Conservation (phyloP, 306 rosid genomes). For the Notholithocarpus densiflorus region DNA sequence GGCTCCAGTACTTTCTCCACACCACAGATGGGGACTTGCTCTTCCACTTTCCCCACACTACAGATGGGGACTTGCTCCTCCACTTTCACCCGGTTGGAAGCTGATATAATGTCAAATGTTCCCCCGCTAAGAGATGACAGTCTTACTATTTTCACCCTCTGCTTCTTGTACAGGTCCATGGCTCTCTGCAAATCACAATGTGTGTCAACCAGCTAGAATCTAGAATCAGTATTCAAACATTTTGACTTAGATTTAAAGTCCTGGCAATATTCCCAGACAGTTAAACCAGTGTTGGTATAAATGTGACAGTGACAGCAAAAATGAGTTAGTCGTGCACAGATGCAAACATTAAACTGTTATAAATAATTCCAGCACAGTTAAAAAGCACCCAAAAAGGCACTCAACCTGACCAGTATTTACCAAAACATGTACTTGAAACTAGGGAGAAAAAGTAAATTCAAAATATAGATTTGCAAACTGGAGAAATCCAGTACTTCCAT, state of each 20-base stretch:
- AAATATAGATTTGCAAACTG: not conserved
- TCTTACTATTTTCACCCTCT: conserved; percentile 47
- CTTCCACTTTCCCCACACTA: conserved; percentile 35
- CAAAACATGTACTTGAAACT: not conserved
- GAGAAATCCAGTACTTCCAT: not conserved
- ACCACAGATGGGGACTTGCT: conserved; percentile 27
- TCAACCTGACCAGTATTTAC: not conserved
- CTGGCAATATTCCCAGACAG: not conserved
- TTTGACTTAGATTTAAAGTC: not conserved
- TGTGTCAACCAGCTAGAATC: conserved; percentile 19
- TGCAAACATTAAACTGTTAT: not conserved
- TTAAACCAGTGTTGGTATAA: not conserved
- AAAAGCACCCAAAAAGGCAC: not conserved
- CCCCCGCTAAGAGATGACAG: conserved; percentile 24
- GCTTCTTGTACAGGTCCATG: conserved; percentile 75
- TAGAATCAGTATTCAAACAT: conserved; percentile 17
- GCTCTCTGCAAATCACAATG: conserved; percentile 64
- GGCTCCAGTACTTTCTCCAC: conserved; percentile 39
- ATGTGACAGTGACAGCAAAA: not conserved
- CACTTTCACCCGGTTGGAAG: conserved; percentile 36
- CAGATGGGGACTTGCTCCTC: conserved; percentile 35
- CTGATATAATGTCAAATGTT: conserved; percentile 38
- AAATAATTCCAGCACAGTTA: not conserved
- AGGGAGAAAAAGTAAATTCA: not conserved
- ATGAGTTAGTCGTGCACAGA: not conserved